Conservation (phyloP, 192 early-diverging fungal genomes). For the Podila minutissima region DNA sequence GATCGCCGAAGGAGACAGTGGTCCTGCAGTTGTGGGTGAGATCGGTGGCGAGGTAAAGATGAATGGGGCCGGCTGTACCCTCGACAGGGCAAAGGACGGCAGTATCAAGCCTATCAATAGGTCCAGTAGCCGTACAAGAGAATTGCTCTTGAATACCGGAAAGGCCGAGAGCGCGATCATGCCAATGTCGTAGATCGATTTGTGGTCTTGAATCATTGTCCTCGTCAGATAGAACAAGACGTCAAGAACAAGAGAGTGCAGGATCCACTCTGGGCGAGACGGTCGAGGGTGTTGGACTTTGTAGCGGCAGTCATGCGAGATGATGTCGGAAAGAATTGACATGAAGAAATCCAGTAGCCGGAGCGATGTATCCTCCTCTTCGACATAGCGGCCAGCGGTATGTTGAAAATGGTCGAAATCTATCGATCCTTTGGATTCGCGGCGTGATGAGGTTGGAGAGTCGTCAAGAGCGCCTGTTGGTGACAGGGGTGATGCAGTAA, state of each 20-base stretch:
- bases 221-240: conserved; percentile 38
- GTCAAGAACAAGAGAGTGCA: conserved; percentile 62
- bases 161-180: conserved; percentile 62
- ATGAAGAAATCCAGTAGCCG: conserved; percentile 52
- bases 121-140: conserved; percentile 52
- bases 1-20: conserved; percentile 38
- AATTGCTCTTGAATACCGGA: conserved; percentile 52
- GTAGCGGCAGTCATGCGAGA: conserved; percentile 67
- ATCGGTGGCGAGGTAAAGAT: conserved; percentile 10
- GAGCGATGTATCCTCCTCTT: conserved; percentile 32
- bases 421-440: conserved; percentile 13
- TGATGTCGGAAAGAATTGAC: conserved; percentile 57
- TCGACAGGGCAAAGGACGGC: conserved; percentile 47
- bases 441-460: conserved; percentile 18
- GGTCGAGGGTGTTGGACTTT: conserved; percentile 55
- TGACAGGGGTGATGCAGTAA: conserved; percentile 13
- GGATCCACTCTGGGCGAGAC: conserved; percentile 58
- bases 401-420: conserved; percentile 34
- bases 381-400: conserved; percentile 11
- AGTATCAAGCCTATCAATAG: conserved; percentile 58
- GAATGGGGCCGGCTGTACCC: conserved; percentile 10
- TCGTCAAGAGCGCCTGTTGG: conserved; percentile 23
- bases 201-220: conserved; percentile 33
- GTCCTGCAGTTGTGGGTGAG: not conserved
- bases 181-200: conserved; percentile 62